Percentiles rank a stretch among this genome's conserved stretches.
Conservation (phyloP, 1,284 basidiomycete species). For the Ustilago loliicola region DNA sequence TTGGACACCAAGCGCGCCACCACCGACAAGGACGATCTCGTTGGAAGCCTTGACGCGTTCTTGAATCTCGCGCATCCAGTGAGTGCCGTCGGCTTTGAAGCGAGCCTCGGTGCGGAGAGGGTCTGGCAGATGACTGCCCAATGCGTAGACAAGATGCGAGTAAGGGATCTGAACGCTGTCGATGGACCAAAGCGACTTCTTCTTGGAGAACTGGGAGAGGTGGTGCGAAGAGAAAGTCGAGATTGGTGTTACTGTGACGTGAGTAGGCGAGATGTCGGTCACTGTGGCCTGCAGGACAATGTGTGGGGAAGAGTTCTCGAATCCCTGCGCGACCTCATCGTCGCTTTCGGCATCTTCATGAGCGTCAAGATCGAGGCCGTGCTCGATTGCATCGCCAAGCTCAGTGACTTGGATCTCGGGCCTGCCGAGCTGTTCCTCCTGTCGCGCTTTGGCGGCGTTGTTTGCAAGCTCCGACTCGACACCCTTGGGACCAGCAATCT, state of each 20-base stretch:
- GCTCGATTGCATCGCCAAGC: constrained; percentile 41
- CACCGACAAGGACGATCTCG: constrained; percentile 67
- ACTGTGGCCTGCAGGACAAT: constrained; percentile 65
- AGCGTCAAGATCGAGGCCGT: constrained; percentile 44
- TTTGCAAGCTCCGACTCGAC: constrained; percentile 41
- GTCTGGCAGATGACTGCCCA: constrained; percentile 69
- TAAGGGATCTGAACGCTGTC: constrained; percentile 67
- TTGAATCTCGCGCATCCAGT: constrained; percentile 65
- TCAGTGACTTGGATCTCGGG: constrained; percentile 54
- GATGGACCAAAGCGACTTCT: constrained; percentile 65
- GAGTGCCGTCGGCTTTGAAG: constrained; percentile 59
- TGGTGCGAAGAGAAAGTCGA: constrained; percentile 33
- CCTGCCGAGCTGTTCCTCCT: constrained; percentile 54
- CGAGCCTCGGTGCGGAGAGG: constrained; percentile 66
- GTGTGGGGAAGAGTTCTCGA: constrained; percentile 60
- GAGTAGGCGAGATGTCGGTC: constrained; percentile 59
- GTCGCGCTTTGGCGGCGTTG: constrained; percentile 32
- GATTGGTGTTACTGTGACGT: constrained; percentile 60
- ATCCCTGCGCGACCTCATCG: constrained; percentile 45
- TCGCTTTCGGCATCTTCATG: constrained; percentile 22
- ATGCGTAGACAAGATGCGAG: constrained; percentile 68
- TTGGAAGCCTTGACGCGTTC: constrained; percentile 54
- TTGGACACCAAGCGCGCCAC: constrained; percentile 69
- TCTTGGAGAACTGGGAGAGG: constrained; percentile 38
- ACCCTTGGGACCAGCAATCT: constrained; percentile 39